Percentiles rank a stretch among this genome's conserved stretches.
Evolutionary conservation across 2,329 filamentous ascomycete species (phyloP).

Genomic region (Neofusicoccum laricinum): DNA sequence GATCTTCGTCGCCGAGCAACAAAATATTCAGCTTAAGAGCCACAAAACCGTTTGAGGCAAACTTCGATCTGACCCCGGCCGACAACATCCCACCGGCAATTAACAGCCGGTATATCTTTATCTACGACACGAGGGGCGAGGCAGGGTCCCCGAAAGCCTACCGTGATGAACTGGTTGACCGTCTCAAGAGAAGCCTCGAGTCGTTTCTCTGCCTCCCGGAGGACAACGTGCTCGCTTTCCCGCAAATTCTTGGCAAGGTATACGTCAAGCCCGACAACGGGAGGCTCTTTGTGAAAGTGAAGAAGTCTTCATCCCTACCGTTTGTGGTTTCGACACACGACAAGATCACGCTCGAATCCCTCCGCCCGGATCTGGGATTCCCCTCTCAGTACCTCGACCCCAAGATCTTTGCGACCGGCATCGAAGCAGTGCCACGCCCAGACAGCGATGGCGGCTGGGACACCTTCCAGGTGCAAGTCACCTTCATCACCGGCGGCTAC

Average conservation of each 20-base stretch:
- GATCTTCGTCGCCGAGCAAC: background rate
- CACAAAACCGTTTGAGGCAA: background rate
- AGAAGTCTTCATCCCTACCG: background rate
- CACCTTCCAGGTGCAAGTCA: background rate
- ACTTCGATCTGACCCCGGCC: background rate
- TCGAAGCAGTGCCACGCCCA: background rate
- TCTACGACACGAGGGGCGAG: background rate
- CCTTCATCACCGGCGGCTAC: slow-evolving; percentile 1
- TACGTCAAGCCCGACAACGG: background rate
- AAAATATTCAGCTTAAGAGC: background rate
- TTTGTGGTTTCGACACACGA: background rate
- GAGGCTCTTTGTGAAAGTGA: background rate
- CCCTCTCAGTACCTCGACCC: background rate
- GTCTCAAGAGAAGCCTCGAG: background rate
- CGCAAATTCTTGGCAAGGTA: background rate
- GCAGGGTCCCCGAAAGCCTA: background rate
- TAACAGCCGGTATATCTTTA: background rate
- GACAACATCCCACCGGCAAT: background rate
- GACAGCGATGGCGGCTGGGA: background rate
- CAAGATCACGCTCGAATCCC: background rate
- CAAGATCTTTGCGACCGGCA: background rate
- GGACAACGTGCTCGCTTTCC: background rate
- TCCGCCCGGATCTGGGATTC: background rate
- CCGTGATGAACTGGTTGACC: background rate
- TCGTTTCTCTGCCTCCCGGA: background rate